Base-by-base conservation (phyloP, 1,284 basidiomycete species). In the Trichosporon sp. region DNA sequence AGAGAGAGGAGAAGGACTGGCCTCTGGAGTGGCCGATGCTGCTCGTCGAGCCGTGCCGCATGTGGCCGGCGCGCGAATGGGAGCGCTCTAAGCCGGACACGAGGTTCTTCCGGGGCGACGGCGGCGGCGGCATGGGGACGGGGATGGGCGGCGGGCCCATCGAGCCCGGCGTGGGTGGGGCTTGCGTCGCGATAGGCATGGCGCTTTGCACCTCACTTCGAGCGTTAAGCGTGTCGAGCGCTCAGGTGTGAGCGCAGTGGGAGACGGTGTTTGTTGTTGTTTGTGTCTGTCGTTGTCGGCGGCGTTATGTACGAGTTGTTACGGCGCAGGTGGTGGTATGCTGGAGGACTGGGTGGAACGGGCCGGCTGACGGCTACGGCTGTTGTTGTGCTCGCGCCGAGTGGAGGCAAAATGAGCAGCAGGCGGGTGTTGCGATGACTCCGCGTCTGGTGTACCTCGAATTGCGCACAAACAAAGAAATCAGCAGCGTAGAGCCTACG, bases 81-180 rank as follows among this genome's bases (percentile, higher is more conserved):
- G 68, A 53, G 32, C 71, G 71, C 62, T 69, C 71, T 21, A 68
- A 29, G 29, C 56, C 56, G 18, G 27, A 29, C 13, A 60, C 29
- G 56, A 60, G 56, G 56, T 31, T 31, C 56, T 60, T 60, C 56
- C 56, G 18, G 29, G 56, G 56, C n/a, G 56, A 60, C 15, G 56
- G 56, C 56, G 56, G 29, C 15, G 56, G 56, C 56, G 47, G 21
- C 47, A 51, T 51, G 21, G 47, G 38, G 2, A 42, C 47, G 21
- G 47, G 47, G 23, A 25, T 23, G 1, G 47, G 47, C 47, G 47
- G 56, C 15, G 56, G 56, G 8, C 56, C 56, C 56, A 60, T 60
- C 1, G 56, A 18, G 12, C 56, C 31, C 56, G 29, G 27, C 2
- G 23, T 23, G 12, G 51, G 21, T 8, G 25, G 25, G 47, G 47